Conservation (phyloP, 805 yeast species). For the Spencermartinsiella europaea region DNA sequence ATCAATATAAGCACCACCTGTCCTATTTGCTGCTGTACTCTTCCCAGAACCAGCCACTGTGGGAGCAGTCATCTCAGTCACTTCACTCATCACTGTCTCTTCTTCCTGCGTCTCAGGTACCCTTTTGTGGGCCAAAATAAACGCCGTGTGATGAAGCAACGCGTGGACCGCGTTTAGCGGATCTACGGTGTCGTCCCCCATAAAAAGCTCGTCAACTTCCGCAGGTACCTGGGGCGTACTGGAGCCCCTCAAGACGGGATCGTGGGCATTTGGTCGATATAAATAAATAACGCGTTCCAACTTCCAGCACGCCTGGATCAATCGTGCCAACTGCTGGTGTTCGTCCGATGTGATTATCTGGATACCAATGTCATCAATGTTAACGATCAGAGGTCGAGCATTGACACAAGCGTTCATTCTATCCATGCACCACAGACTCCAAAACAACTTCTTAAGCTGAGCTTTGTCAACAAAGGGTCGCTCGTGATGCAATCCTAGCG, state of each 20-base stretch:
- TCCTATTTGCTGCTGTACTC: too few relatives aligned
- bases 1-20: not conserved
- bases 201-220: conserved; percentile 25
- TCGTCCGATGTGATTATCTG: conserved; percentile 25
- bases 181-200: conserved; percentile 22
- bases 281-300: conserved; percentile 36
- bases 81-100: conserved; percentile 13
- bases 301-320: conserved; percentile 31
- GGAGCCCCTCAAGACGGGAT: not conserved
- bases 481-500: conserved; percentile 39
- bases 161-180: conserved; percentile 27
- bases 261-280: conserved; percentile 32
- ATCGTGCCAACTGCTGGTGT: conserved; percentile 28
- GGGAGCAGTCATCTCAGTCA: conserved; percentile 14
- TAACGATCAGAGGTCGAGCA: conserved; percentile 36
- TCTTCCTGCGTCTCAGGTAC: conserved; percentile 13
- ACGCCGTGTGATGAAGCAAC: conserved; percentile 28
- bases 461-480: conserved; percentile 31
- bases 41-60: not conserved
- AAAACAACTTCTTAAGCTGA: conserved; percentile 33
- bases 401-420: conserved; percentile 37
- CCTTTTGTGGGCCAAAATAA: conserved; percentile 33
- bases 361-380: conserved; percentile 37
- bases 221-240: conserved; percentile 20
- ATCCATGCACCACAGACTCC: conserved; percentile 39